Evolutionary conservation across 345 rosid species (phyloP), one percentile per base, ranked within the genome.

Genomic region (Turnera subulata): DNA sequence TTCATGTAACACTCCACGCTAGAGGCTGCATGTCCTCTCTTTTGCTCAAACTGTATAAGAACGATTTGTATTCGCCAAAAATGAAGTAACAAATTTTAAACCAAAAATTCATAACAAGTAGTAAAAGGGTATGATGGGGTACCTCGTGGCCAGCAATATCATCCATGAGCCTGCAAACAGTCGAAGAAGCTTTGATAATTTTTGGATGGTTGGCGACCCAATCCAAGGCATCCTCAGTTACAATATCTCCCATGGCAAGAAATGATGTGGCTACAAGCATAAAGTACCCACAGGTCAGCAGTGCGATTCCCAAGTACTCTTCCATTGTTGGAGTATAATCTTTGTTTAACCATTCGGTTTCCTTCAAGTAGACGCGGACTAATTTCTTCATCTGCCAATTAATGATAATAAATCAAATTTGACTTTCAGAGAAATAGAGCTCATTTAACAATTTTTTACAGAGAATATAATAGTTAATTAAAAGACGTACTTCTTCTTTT

Each of bases 341-440:
- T 12, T 52, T 16, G 33, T 73, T 35, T 1, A 51, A 46, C 73
- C 78, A 77, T 50, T 45, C 52, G 11, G 81, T 62, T 55, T 77
- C 81, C 2, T 20, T 11, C 4, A 55, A 59, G 68, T 63, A 77
- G 6, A 46, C 60, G 5, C 26, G 11, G 11, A 42, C 56, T 39
- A 35, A 22, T 8, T 1, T 11, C 47, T 56, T 48, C 50, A 56
- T 48, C 69, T 55, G 61, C 5, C 8, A 29, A 29, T 29, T 45
- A 16, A 45, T 10, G 32, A 67, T 0, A 45, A n/a, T 11, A 3
- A 16, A 45, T 1, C 20, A 6, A 45, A 0, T 55, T n/a, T n/a
- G n/a, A n/a, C n/a, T n/a, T n/a, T n/a, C n/a, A n/a, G n/a, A n/a
- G n/a, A n/a, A n/a, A n/a, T n/a, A n/a, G n/a, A n/a, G n/a, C n/a